Base-by-base conservation (phyloP, 1,284 basidiomycete genomes). In the Albatrellus sp. region DNA sequence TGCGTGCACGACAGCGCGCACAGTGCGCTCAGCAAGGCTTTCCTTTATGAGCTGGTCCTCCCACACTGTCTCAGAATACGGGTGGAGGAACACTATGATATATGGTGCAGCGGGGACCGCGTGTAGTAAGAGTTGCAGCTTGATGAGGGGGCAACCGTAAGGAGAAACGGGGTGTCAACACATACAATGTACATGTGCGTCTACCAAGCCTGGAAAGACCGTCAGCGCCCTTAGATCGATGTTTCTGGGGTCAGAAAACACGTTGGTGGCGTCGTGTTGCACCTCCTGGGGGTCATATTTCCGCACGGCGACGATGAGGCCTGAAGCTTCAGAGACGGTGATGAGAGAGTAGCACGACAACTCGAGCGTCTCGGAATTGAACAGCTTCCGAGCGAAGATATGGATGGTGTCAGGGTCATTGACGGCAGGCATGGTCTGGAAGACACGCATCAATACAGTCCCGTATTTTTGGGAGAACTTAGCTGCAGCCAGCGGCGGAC, bases 151-250 rank as follows among this genome's bases (percentile, higher is more conserved):
- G n/a, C n/a, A n/a, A 14, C 20, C 33, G 39, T 16, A 36, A 40
- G 35, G 28, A 38, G 35, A 51, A 46, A 39, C 34, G 28, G 37
- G 20, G 12, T 2, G 37, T 38, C 19, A 16, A 30, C 10, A 63
- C 75, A 59, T 54, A 78, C 78, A 59, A 55, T 80, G 79, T 14
- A 82, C 77, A 58, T 82, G 78, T 1, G 64, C 64, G 52, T 82
- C 79, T n/a, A 81, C 76, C 42, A 81, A 72, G 0, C 79, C 78
- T 14, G 80, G 77, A 2, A 80, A 56, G 3, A 83, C 62, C 1
- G 73, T 76, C 48, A 64, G 52, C 14, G 60, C 54, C n/a, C 71
- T 58, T 35, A 80, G 57, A 57, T 81, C 73, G 38, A 73, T 63
- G 30, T 63, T 46, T 41, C 32, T 34, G 34, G 38, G 39, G 37